Evolutionary conservation across 139 green algal genomes (phyloP).

Genomic region (Dunaliella sp.): DNA sequence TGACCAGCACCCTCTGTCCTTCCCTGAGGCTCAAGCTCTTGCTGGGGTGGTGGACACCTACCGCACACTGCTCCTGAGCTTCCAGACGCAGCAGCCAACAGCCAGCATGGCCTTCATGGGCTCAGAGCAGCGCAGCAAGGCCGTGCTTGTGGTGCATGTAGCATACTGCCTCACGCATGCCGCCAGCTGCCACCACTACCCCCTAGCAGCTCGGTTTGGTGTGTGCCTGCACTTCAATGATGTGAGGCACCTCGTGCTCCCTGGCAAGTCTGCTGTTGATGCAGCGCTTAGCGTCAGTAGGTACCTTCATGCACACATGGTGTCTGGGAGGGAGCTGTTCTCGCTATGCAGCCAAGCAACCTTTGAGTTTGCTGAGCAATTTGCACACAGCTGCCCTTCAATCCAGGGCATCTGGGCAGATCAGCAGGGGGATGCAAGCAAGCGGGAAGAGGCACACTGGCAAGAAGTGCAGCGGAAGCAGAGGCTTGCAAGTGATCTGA

Average conservation of each 20-base stretch:
- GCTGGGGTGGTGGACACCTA: slow-evolving; percentile 38
- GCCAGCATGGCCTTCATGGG: slow-evolving; percentile 13
- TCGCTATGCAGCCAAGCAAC: slow-evolving; percentile 25
- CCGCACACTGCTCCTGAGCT: slow-evolving; percentile 12
- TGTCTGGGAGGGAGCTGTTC: slow-evolving; percentile 19
- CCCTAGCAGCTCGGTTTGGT: slow-evolving; percentile 17
- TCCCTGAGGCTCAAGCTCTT: slow-evolving; percentile 17
- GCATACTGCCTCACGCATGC: slow-evolving; percentile 39
- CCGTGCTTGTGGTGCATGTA: slow-evolving; percentile 43
- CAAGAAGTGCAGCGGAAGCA: slow-evolving; percentile 33
- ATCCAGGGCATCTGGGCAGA: slow-evolving; percentile 18
- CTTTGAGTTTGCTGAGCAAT: slow-evolving; percentile 26
- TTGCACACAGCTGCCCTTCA: not conserved
- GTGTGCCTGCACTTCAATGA: slow-evolving; percentile 22
- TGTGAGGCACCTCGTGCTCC: slow-evolving; percentile 51
- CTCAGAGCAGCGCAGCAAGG: slow-evolving; percentile 45
- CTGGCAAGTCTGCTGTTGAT: slow-evolving; percentile 21
- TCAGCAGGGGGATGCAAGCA: slow-evolving; percentile 24
- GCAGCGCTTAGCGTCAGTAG: slow-evolving; percentile 34
- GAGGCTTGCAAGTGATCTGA: not conserved
- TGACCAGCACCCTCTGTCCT: not conserved
- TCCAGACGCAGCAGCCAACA: not conserved
- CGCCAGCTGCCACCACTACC: not conserved
- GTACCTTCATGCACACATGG: slow-evolving; percentile 33
- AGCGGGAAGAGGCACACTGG: slow-evolving; percentile 33